Conservation (phyloP, 257 asterid genomes). For the Solanum pennellii region DNA sequence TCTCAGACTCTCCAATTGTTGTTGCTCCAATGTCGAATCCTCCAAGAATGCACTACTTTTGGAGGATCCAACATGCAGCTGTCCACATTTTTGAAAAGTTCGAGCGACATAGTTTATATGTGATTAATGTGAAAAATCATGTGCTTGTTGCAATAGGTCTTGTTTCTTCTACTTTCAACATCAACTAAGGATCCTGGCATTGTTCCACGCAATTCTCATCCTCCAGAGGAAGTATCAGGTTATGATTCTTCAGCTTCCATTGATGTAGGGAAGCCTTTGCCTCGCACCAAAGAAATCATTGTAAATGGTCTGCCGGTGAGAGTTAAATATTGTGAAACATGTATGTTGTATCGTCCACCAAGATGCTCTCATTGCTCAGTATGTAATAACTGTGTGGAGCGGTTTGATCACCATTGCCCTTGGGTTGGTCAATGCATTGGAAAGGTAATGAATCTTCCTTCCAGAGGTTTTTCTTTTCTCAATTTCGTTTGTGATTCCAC, state of each 20-base stretch:
- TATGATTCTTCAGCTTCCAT: constrained; percentile 21
- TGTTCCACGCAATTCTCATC: constrained; percentile 53
- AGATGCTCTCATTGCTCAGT: constrained; percentile 84
- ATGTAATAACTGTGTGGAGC: constrained; percentile 73
- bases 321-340: constrained; percentile 73
- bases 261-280: constrained; percentile 21
- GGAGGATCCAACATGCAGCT: not conserved
- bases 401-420: constrained; percentile 86
- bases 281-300: constrained; percentile 40
- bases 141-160: not conserved
- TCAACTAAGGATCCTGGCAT: constrained; percentile 77
- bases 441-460: constrained; percentile 27
- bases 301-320: constrained; percentile 52
- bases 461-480: not conserved
- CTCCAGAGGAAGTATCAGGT: constrained; percentile 31
- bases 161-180: constrained; percentile 46
- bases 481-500: not conserved
- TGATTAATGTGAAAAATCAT: not conserved
- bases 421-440: constrained; percentile 92
- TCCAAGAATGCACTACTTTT: not conserved
- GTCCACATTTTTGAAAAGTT: not conserved
- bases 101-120: not conserved
- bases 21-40: not conserved
- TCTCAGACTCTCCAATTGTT: not conserved
- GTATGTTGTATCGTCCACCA: constrained; percentile 86